Conservation (phyloP, 192 early-diverging fungal genomes). For the Coemansia sp. region DNA sequence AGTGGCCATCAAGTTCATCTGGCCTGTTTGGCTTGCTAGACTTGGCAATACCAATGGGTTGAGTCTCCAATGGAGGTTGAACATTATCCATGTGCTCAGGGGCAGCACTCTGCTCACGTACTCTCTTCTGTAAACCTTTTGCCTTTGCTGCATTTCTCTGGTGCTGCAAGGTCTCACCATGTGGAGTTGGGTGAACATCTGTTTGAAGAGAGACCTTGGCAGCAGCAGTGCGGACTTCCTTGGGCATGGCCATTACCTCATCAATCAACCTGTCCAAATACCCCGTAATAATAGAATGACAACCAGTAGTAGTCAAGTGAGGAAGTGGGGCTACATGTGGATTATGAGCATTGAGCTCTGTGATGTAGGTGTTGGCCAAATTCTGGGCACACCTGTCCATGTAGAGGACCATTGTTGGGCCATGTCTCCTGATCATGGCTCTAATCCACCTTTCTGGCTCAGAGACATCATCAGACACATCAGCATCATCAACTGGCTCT, state of each 20-base stretch:
- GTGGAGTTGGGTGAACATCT: background rate
- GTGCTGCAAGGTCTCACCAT: background rate
- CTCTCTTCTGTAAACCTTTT: slow-evolving; percentile 11
- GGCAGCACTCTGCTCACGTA: slow-evolving; percentile 9
- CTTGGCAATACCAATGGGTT: slow-evolving; percentile 6
- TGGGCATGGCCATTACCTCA: slow-evolving; percentile 27
- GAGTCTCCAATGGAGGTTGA: background rate
- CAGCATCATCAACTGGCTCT: background rate
- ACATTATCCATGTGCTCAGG: background rate
- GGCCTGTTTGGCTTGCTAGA: background rate
- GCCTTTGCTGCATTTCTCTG: background rate
- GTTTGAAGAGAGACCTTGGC: slow-evolving; percentile 2
- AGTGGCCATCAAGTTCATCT: background rate
- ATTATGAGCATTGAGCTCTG: slow-evolving; percentile 19
- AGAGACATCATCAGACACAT: slow-evolving; percentile 33
- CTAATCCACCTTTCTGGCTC: slow-evolving; percentile 51
- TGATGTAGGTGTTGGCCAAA: slow-evolving; percentile 28
- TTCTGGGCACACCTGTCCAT: slow-evolving; percentile 42
- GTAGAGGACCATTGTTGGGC: slow-evolving; percentile 33
- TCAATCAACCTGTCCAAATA: slow-evolving; percentile 22
- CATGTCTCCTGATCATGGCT: slow-evolving; percentile 50
- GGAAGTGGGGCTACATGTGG: background rate
- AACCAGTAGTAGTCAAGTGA: background rate
- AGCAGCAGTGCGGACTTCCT: slow-evolving; percentile 11
- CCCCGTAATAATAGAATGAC: slow-evolving; percentile 1